Evolutionary conservation across 352 stramenopile species (phyloP), one percentile per base, ranked within the genome.

Genomic region (Pythium periplocum): DNA sequence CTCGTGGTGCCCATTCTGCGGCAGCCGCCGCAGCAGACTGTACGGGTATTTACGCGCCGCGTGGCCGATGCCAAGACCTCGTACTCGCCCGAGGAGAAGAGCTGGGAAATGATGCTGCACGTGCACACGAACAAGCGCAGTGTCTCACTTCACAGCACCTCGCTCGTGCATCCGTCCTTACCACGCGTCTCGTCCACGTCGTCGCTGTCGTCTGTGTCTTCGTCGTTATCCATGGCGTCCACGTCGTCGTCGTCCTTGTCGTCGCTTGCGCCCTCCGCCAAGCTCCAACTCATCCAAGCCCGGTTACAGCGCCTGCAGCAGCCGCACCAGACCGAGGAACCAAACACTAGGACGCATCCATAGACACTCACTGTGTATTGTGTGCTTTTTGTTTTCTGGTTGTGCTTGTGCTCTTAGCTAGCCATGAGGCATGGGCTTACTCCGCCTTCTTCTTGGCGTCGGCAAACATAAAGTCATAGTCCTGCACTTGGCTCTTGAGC

Each of bases 381-480:
- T 26, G 17, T 26, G 17, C 17, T 26, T 26, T 26, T 26, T 26
- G 17, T 26, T 26, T 42, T 52, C n/a, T 52, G 6, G 31, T 37
- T 46, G 38, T 31, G 3, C 11, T 59, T 12, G 50, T 34, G 17
- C 17, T 26, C 17, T 26, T 26, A 26, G 17, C 17, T 26, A 26
- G 17, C 17, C 17, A 26, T 26, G 17, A 26, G 17, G 17, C 17
- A 26, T 64, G 51, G 30, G 40, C 55, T 78, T 83, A 93, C 44
- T 87, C 71, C 1, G 80, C 81, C 53, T 93, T 93, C 69, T 93
- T 93, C 70, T 89, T 90, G 41, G 80, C 83, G 11, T 93, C 83
- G 4, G 83, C 72, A 68, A 93, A 93, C 83, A 93, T 93, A 53
- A 93, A 93, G 66, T 93, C 83, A 59, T 93, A 93, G 62, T 93